phyloP scores from a whole-genome alignment of 306 rosid genomes.

The Betula pendula region DNA sequence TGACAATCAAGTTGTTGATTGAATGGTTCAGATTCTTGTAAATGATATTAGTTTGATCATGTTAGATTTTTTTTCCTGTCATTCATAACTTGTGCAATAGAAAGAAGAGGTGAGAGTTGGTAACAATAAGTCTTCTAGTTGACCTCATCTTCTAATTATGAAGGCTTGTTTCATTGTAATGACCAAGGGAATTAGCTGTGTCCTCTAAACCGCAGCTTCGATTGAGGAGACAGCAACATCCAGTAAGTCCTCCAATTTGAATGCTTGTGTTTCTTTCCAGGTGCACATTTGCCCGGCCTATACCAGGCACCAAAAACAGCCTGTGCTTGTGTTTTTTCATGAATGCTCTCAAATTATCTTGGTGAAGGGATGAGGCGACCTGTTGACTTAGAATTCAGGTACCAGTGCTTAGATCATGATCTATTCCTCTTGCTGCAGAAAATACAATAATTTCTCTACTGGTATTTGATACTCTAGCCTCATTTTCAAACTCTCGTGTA shows the following conservation, averaged over 20 bases:
- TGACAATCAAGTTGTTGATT: constrained; percentile 41
- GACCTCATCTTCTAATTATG: too few relatives aligned
- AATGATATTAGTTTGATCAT: constrained; percentile 1
- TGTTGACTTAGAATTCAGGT: background rate
- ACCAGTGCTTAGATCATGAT: background rate
- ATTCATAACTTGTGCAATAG: background rate
- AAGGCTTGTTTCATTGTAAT: too few relatives aligned
- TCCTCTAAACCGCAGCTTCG: too few relatives aligned
- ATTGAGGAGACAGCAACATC: too few relatives aligned
- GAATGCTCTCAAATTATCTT: background rate
- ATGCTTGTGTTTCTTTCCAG: too few relatives aligned
- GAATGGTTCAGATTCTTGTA: constrained; percentile 31
- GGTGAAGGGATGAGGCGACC: too few relatives aligned
- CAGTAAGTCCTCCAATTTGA: too few relatives aligned
- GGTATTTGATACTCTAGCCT: background rate
- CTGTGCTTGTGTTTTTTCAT: background rate
- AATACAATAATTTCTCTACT: background rate
- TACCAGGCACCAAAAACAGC: too few relatives aligned
- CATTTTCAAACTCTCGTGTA: background rate
- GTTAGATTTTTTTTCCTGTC: background rate
- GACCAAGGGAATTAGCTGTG: too few relatives aligned
- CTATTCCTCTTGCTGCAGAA: background rate
- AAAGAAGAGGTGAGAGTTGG: too few relatives aligned
- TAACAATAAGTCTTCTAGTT: too few relatives aligned
- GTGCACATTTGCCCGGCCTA: too few relatives aligned